phyloP scores from a whole-genome alignment of 306 rosid species.

The Prunus salicina region DNA sequence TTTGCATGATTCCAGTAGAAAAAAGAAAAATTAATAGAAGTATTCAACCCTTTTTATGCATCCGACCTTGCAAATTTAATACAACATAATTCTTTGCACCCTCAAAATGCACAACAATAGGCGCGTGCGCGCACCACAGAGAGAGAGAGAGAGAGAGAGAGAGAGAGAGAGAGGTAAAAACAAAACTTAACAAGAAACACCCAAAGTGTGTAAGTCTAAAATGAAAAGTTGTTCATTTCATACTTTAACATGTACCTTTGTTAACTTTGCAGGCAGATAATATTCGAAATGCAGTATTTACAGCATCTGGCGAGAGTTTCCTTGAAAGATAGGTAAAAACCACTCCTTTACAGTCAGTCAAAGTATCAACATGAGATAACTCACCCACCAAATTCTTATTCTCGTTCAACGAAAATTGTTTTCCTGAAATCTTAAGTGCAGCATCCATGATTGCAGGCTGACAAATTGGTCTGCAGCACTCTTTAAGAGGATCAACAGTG shows the following conservation, averaged over 20 bases:
- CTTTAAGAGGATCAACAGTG: conserved; percentile 89
- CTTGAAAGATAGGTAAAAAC: conserved; percentile 87
- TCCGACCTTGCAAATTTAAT: no score
- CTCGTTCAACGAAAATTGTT: conserved; percentile 46
- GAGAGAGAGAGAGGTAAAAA: background rate
- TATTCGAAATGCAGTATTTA: conserved; percentile 74
- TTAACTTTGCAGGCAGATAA: conserved; percentile 94
- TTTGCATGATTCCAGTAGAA: no score
- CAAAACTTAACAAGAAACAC: background rate
- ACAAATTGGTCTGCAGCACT: conserved; percentile 94
- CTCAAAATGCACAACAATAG: background rate
- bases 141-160: no score
- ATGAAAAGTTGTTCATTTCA: background rate
- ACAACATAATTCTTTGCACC: no score
- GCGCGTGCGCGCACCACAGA: accelerated
- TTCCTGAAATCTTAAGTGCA: conserved; percentile 78
- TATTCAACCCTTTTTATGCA: no score
- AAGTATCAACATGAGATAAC: conserved; percentile 55
- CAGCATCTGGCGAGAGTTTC: conserved; percentile 56
- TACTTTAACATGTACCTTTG: conserved; percentile 55
- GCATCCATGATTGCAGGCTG: conserved; percentile 93
- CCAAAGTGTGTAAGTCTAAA: background rate
- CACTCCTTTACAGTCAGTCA: conserved; percentile 88
- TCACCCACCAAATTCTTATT: conserved; percentile 52
- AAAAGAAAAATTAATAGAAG: no score